Percentiles rank a stretch among this genome's conserved stretches.
Evolutionary conservation across 78 protist species (phyloP).

Genomic region (Speleostelium caveatum): DNA sequence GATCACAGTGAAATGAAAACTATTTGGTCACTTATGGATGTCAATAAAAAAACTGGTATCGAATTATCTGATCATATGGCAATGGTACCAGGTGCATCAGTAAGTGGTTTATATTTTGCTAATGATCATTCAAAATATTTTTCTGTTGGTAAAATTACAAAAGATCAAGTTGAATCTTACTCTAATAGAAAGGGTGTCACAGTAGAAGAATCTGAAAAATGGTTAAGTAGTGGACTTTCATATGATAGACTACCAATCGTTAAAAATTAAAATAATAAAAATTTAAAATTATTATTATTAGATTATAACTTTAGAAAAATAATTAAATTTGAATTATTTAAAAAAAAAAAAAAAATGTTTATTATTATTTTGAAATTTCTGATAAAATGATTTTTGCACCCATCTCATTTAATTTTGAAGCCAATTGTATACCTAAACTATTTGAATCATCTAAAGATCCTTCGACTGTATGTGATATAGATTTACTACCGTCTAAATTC

Average conservation of each 20-base stretch:
- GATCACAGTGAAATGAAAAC: slow-evolving; percentile 98
- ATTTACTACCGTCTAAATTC: slow-evolving; percentile 68
- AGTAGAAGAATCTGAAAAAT: slow-evolving; percentile 86
- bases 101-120: slow-evolving; percentile 95
- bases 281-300: too few species aligned
- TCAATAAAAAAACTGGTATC: slow-evolving; percentile 34
- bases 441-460: slow-evolving; percentile 3
- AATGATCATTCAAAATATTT: slow-evolving; percentile 94
- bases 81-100: slow-evolving; percentile 98
- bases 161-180: slow-evolving; percentile 97
- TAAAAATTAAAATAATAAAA: neutral
- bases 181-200: slow-evolving; percentile 90
- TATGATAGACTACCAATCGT: slow-evolving; percentile 86
- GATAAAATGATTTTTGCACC: slow-evolving; percentile 61
- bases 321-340: slow-evolving; percentile 5
- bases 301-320: slow-evolving; percentile 81
- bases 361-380: neutral
- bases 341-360: neutral
- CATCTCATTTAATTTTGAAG: slow-evolving; percentile 17
- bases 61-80: slow-evolving; percentile 95
- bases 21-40: slow-evolving; percentile 91
- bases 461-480: neutral
- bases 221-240: slow-evolving; percentile 91
- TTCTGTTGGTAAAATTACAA: slow-evolving; percentile 96
- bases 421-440: slow-evolving; percentile 31